phyloP scores from a whole-genome alignment of 108 stramenopile genomes.

The Schizochytrium sp. region DNA sequence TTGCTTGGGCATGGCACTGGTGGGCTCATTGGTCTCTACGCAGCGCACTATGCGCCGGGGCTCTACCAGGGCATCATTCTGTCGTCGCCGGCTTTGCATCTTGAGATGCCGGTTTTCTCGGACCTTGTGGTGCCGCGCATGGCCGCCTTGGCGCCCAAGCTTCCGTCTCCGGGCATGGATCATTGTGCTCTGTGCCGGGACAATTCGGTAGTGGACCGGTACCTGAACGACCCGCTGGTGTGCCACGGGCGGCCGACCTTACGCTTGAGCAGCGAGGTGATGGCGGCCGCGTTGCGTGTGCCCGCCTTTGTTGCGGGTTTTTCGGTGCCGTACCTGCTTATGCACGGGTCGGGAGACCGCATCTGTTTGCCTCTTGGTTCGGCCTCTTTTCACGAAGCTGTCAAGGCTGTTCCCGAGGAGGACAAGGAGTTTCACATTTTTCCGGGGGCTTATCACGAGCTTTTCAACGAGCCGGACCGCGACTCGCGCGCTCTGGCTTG shows the following conservation, averaged over 20 bases:
- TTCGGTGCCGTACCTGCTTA: background rate
- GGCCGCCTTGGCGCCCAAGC: background rate
- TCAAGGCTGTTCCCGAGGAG: background rate
- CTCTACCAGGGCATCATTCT: background rate
- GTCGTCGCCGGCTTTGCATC: background rate
- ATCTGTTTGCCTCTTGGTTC: background rate
- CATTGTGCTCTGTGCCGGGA: background rate
- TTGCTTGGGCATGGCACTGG: background rate
- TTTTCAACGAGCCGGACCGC: background rate
- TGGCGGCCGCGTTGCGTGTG: background rate
- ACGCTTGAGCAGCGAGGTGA: background rate
- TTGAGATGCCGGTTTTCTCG: background rate
- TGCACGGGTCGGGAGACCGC: background rate
- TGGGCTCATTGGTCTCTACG: background rate
- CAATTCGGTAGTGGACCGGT: background rate
- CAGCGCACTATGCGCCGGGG: background rate
- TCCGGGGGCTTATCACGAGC: background rate
- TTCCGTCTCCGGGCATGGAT: background rate
- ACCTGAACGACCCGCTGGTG: slow-evolving; percentile 19
- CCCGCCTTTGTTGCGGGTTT: background rate
- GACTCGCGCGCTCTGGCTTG: background rate
- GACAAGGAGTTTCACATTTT: background rate
- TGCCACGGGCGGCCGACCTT: background rate
- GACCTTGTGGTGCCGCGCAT: background rate
- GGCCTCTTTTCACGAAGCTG: background rate